Conservation (phyloP, 208 protist genomes). For the Plasmodiophora brassicae region DNA sequence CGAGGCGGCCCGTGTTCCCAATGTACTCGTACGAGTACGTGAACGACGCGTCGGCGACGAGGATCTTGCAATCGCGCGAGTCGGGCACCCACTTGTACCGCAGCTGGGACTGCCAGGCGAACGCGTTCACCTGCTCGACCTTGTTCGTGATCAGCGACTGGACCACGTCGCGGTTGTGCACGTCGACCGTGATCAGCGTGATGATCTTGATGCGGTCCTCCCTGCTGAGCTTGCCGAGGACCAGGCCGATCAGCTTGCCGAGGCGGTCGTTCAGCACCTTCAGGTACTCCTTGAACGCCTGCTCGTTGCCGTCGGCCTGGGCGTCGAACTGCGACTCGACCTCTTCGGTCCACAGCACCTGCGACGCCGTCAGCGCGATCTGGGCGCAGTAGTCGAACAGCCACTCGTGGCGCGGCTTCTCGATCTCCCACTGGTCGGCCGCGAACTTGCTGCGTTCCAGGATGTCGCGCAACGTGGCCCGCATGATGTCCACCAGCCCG, state of each 20-base stretch:
- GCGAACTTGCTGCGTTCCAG: slow-evolving; percentile 79
- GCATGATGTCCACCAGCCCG: slow-evolving; percentile 76
- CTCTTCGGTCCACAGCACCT: slow-evolving; percentile 93
- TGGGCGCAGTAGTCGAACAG: slow-evolving; percentile 91
- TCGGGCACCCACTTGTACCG: slow-evolving; percentile 89
- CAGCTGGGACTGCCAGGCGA: slow-evolving; percentile 95
- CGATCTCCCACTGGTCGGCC: slow-evolving; percentile 70
- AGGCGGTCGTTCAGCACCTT: slow-evolving; percentile 87
- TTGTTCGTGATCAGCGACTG: slow-evolving; percentile 67
- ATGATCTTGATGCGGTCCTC: slow-evolving; percentile 87
- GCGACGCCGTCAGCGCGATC: slow-evolving; percentile 83
- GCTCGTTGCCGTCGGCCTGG: slow-evolving; percentile 86
- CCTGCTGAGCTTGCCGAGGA: slow-evolving; percentile 69
- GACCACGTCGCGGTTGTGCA: slow-evolving; percentile 76
- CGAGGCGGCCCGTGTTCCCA: slow-evolving; percentile 89
- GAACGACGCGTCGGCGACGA: slow-evolving; percentile 92
- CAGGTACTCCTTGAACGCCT: slow-evolving; percentile 91
- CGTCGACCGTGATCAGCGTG: slow-evolving; percentile 94
- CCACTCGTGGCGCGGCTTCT: slow-evolving; percentile 90
- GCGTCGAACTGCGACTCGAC: slow-evolving; percentile 90
- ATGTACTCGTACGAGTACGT: slow-evolving; percentile 96
- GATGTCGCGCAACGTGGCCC: slow-evolving; percentile 69
- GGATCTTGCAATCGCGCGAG: slow-evolving; percentile 79
- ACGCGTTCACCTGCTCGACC: slow-evolving; percentile 65
- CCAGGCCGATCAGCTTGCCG: slow-evolving; percentile 82